Evolutionary conservation across 495 filamentous ascomycete genomes (phyloP).

Genomic region (Astrothelium subdiscretum): DNA sequence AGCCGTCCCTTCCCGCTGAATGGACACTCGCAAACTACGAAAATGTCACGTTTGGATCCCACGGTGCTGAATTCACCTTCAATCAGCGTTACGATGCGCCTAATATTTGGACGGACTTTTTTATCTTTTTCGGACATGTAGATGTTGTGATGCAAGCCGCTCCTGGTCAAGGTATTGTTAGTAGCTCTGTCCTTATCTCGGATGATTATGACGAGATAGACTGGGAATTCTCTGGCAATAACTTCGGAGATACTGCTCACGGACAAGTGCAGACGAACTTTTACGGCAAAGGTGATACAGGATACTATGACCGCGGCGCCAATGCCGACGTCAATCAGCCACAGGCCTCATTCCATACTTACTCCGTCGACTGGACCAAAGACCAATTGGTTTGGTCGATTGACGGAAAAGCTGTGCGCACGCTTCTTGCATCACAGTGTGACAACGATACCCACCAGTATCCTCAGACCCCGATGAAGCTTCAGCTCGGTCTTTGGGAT

Average conservation of each 20-base stretch:
- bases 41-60: slow-evolving; percentile 37
- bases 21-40: slow-evolving; percentile 52
- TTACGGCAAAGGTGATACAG: slow-evolving; percentile 72
- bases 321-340: slow-evolving; percentile 44
- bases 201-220: slow-evolving; percentile 86
- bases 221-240: slow-evolving; percentile 63
- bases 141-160: slow-evolving; percentile 65
- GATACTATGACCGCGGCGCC: slow-evolving; percentile 49
- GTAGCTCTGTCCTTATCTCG: slow-evolving; percentile 69
- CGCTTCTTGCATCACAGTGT: slow-evolving; percentile 46
- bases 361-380: slow-evolving; percentile 73
- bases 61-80: not conserved
- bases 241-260: slow-evolving; percentile 28
- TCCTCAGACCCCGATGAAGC: slow-evolving; percentile 77
- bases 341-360: slow-evolving; percentile 58
- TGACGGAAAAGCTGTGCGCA: slow-evolving; percentile 56
- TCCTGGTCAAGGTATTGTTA: slow-evolving; percentile 65
- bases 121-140: slow-evolving; percentile 66
- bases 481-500: slow-evolving; percentile 77
- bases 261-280: slow-evolving; percentile 61
- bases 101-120: slow-evolving; percentile 42
- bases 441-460: slow-evolving; percentile 42
- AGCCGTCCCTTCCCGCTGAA: slow-evolving; percentile 23
- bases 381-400: slow-evolving; percentile 60
- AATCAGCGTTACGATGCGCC: not conserved